Evolutionary conservation across 2,329 filamentous ascomycete species (phyloP).

Genomic region (Sporothrix humicola): DNA sequence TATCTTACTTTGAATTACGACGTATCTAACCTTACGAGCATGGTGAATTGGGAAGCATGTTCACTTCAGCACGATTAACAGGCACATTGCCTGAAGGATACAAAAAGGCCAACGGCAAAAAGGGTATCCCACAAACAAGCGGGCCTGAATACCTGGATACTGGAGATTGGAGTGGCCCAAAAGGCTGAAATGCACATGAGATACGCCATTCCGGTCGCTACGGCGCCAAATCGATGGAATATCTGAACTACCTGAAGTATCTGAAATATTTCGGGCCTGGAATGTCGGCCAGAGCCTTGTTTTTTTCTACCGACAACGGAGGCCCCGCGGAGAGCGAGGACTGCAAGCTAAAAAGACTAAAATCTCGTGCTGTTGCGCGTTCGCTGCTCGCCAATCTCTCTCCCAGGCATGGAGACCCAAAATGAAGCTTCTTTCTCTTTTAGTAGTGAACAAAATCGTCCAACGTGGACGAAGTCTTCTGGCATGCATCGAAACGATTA

Average conservation of each 20-base stretch:
- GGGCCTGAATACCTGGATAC: too few relatives aligned
- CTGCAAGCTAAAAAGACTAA: neutral
- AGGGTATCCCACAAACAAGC: too few relatives aligned
- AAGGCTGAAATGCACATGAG: neutral
- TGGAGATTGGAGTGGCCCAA: neutral
- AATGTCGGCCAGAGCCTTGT: conserved; percentile 14
- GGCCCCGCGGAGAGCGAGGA: neutral
- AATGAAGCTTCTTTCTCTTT: conserved; percentile 25
- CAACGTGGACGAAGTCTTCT: neutral
- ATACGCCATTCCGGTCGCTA: conserved; percentile 22
- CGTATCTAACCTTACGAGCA: too few relatives aligned
- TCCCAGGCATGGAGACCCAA: conserved; percentile 3
- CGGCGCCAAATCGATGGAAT: neutral
- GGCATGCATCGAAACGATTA: conserved; percentile 15
- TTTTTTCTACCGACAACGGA: neutral
- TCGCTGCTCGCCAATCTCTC: conserved; percentile 2
- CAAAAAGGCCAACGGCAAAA: conserved; percentile 1
- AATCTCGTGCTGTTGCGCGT: neutral
- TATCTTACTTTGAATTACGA: too few relatives aligned
- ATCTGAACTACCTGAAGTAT: too few relatives aligned
- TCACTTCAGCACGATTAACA: neutral
- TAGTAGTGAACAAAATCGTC: neutral
- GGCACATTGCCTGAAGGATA: conserved; percentile 1
- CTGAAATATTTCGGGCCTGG: neutral
- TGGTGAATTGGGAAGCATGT: neutral